Conservation (phyloP, 345 rosid genomes). For the Populus pruinosa region DNA sequence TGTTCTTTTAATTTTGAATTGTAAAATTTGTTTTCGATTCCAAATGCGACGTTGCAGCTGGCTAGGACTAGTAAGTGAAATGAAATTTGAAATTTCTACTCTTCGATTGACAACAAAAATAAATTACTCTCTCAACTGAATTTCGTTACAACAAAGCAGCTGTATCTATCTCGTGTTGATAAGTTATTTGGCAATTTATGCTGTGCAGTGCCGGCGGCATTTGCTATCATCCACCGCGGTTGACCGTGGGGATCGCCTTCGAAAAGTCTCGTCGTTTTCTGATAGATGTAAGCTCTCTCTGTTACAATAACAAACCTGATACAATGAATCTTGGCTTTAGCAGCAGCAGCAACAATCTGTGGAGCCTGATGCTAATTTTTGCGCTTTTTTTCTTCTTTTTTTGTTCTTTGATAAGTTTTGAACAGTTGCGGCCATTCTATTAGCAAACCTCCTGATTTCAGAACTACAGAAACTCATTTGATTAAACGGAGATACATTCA, state of each 20-base stretch:
- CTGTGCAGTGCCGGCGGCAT: constrained; percentile 50
- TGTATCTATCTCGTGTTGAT: background rate
- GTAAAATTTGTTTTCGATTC: background rate
- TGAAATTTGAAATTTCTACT: background rate
- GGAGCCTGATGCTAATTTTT: background rate
- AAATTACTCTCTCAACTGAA: background rate
- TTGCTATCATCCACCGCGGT: constrained; percentile 29
- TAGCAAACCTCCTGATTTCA: constrained; percentile 30
- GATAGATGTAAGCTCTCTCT: constrained; percentile 37
- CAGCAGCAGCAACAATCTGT: background rate
- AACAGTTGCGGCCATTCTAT: constrained; percentile 32
- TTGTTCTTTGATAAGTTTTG: constrained; percentile 27
- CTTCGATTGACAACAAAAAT: background rate
- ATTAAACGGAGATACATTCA: constrained; percentile 48
- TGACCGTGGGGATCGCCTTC: constrained; percentile 16
- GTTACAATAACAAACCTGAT: background rate
- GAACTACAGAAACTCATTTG: constrained; percentile 27
- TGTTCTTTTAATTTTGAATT: background rate
- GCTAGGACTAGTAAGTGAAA: constrained; percentile 44
- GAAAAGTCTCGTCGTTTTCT: constrained; percentile 16
- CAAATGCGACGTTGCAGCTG: constrained; percentile 52
- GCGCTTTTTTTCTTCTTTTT: background rate
- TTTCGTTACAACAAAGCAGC: background rate
- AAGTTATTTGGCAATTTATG: background rate
- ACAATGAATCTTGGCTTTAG: no score